Evolutionary conservation across 495 filamentous ascomycete genomes (phyloP), one percentile per base, ranked within the genome.

Genomic region (Talaromyces stipitatus): DNA sequence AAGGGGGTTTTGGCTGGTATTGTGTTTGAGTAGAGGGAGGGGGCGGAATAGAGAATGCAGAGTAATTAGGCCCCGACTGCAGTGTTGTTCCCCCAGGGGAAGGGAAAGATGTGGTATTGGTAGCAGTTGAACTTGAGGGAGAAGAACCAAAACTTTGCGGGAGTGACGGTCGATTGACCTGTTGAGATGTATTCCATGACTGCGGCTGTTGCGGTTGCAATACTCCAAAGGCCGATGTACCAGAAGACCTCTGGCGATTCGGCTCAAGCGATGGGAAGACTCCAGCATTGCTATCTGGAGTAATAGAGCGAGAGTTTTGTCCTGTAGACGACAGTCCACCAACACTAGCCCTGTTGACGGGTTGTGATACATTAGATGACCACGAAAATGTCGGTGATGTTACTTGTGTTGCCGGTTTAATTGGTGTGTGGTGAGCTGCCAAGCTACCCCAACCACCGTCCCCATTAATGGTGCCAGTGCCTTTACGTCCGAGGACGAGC

Each of bases 401-500:
- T 26, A 58, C 55, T 58, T 60, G 69, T 50, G 64, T 50, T 55
- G 68, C 61, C 26, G 59, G 23, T 54, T 61, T 58, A 58, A 59
- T 20, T 58, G 59, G 56, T 61, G 66, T 47, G 51, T 68, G 58
- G 43, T 71, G 71, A 62, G 70, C 69, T 41, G 55, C 76, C 64
- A 67, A 50, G 16, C 41, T 65, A 45, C 65, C 68, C 71, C 71
- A 76, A 23, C 65, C 55, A 56, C 69, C 68, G 45, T 77, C 69
- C 29, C 74, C 66, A 16, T 59, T 64, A 50, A 61, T 65, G 7
- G 61, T 60, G 4, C 63, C 58, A 2, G 63, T 58, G 0, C 59
- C 22, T 14, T 60, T 68, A 54, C 73, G 75, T 12, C 92, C 92
- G 64, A 91, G 87, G 12, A 98, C 91, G 18, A 98, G 80, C 1